Percentiles rank a stretch among this genome's conserved stretches.
phyloP scores from a whole-genome alignment of 495 filamentous ascomycete species.

The Friedmanniomyces endolithicus region DNA sequence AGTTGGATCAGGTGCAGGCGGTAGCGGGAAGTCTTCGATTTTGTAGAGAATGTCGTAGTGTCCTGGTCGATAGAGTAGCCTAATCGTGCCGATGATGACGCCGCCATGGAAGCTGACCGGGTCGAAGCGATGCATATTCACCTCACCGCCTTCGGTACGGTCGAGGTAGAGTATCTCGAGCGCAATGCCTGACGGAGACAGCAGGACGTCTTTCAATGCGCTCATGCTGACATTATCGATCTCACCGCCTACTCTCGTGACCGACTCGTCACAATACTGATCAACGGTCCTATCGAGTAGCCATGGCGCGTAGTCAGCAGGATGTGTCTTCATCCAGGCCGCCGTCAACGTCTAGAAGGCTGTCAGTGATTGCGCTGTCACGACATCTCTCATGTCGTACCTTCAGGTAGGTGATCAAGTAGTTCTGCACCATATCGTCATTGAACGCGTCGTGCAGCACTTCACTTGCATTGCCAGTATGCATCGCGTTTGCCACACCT shows the following conservation, averaged over 20 bases:
- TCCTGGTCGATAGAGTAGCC: conserved; percentile 60
- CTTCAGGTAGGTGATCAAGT: conserved; percentile 62
- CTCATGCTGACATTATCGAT: conserved; percentile 80
- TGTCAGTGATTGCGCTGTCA: not conserved
- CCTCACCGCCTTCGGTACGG: conserved; percentile 64
- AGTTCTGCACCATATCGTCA: conserved; percentile 47
- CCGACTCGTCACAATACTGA: conserved; percentile 53
- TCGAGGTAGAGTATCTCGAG: conserved; percentile 88
- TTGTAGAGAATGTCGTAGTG: conserved; percentile 95
- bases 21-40: conserved; percentile 35
- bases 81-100: conserved; percentile 45
- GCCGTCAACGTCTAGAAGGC: conserved; percentile 58
- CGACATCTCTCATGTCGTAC: conserved; percentile 29
- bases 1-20: not conserved
- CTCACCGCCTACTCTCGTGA: conserved; percentile 67
- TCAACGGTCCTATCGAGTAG: conserved; percentile 48
- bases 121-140: conserved; percentile 65
- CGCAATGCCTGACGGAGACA: conserved; percentile 65
- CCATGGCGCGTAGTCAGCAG: conserved; percentile 56
- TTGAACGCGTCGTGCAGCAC: conserved; percentile 68
- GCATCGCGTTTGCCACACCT: conserved; percentile 40
- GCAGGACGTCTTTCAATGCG: conserved; percentile 62
- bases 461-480: conserved; percentile 43
- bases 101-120: conserved; percentile 30
- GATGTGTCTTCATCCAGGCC: conserved; percentile 71